These are phyloP conservation scores for Aspergillus fumigatus DNA, from an alignment of 2,329 filamentous ascomycete genomes.

Conservation along the genomic window DNA sequence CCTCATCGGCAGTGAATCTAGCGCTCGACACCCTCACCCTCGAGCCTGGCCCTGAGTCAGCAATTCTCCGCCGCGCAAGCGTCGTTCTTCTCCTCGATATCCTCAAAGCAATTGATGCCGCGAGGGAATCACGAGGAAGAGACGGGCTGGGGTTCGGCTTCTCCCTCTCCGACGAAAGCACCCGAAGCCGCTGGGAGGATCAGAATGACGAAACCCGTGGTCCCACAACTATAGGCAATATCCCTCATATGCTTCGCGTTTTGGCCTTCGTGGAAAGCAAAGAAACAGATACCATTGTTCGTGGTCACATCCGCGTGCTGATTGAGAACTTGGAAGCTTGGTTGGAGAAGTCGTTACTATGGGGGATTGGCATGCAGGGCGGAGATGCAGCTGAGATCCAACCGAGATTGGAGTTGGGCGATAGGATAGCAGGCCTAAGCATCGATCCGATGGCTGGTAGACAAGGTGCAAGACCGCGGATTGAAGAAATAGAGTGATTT, in stretches of 20 bases:
- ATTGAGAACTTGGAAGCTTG: conserved; percentile 41
- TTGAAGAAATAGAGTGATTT: conserved; percentile 41
- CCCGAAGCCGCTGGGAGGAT: not conserved
- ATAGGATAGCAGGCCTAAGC: conserved; percentile 35
- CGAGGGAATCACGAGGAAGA: conserved; percentile 26
- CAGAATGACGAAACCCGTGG: conserved; percentile 4
- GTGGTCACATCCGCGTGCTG: conserved; percentile 36
- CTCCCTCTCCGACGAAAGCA: conserved; percentile 25
- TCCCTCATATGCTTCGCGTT: conserved; percentile 35
- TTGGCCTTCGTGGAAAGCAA: conserved; percentile 34
- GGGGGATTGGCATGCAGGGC: conserved; percentile 30
- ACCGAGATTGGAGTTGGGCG: conserved; percentile 30
- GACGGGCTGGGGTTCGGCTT: conserved; percentile 37
- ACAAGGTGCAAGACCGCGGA: conserved; percentile 25
- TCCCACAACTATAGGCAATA: conserved; percentile 32
- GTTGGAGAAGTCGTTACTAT: conserved; percentile 40
- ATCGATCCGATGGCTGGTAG: conserved; percentile 30
- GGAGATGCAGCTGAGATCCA: conserved; percentile 12
- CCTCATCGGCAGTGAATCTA: conserved; percentile 36
- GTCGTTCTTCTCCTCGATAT: conserved; percentile 38
- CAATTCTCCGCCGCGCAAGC: conserved; percentile 40
- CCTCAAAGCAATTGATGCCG: conserved; percentile 36
- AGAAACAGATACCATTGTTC: conserved; percentile 37
- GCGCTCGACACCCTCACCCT: conserved; percentile 37
- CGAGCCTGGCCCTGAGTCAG: conserved; percentile 33